Evolutionary conservation across 306 rosid species (phyloP), one percentile per base, ranked within the genome.

Genomic region (Inga leiocalycina): DNA sequence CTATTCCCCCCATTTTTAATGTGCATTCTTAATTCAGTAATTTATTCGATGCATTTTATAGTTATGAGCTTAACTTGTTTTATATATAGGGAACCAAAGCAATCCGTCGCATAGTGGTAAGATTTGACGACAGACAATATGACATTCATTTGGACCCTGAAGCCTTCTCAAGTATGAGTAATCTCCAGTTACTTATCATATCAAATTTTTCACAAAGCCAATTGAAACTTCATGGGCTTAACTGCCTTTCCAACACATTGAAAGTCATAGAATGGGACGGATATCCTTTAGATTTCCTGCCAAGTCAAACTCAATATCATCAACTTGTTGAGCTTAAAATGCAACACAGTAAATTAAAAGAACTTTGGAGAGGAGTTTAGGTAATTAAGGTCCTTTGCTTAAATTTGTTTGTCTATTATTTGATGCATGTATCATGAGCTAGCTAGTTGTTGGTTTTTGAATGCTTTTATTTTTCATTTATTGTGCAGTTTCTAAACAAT

Each of bases 301-400:
- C 67, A 51, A 10, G 3, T 54, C 5, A 7, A 9, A 12, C 22
- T 20, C 2, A 3, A 11, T 15, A 0, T 0, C 1, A 34, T 54
- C 3, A 75, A 6, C 79, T 49, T 34, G 66, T 75, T 75, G 46
- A 75, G 19, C 19, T 76, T 27, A 6, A 4, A 5, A 54, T 76
- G 79, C 51, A 9, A 10, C 2, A 0, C 0, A 56, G 69, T n/a
- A 37, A 54, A 10, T 4, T 76, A 4, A 43, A 19, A 56, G 32
- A 8, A 76, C 79, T 76, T 19, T 56, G 69, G 79, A 12, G 6
- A 12, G 69, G 68, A 76, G 56, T 20, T 4, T 14, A 56, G 79
- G 69, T 76, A 56, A 13, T 2, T 34, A 17, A 19, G 2, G 10
- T 54, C 61, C 22, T 54, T 54, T 6, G 9, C 22, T 5, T 54